These are phyloP conservation scores for Phytophthora multivora DNA, from an alignment of 352 stramenopile genomes.

Conservation along the genomic window DNA sequence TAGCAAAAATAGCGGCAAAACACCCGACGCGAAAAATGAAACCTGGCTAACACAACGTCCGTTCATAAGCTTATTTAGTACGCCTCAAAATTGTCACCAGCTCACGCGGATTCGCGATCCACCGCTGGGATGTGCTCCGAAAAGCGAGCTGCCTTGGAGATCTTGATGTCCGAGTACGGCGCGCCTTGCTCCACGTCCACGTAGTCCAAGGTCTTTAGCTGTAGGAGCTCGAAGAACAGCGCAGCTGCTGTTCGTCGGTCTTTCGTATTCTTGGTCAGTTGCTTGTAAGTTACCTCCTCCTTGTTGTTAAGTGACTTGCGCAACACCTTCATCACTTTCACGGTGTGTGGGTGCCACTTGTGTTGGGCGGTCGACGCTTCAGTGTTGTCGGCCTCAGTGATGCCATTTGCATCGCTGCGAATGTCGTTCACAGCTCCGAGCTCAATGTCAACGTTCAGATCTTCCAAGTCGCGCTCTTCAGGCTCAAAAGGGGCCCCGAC, in stretches of 20 bases:
- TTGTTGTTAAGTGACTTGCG: constrained; percentile 77
- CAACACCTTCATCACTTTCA: constrained; percentile 94
- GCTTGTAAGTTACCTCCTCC: constrained; percentile 83
- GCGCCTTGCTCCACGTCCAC: constrained; percentile 94
- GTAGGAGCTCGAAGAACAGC: constrained; percentile 97
- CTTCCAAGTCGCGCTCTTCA: constrained; percentile 57
- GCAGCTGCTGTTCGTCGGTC: constrained; percentile 90
- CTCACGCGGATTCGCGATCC: constrained; percentile 43
- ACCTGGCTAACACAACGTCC: constrained; percentile 16
- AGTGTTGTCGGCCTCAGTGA: constrained; percentile 32
- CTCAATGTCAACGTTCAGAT: constrained; percentile 83
- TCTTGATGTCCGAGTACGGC: constrained; percentile 95
- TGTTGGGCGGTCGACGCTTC: constrained; percentile 71
- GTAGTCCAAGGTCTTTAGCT: constrained; percentile 98
- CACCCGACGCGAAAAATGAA: constrained; percentile 33
- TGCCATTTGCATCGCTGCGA: constrained; percentile 61
- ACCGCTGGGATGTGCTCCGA: constrained; percentile 80
- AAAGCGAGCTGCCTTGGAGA: constrained; percentile 77
- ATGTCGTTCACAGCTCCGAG: constrained; percentile 80
- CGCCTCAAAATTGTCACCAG: constrained; percentile 29
- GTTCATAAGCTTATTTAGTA: constrained; percentile 33
- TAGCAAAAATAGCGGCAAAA: constrained; percentile 41
- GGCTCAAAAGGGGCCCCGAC: constrained; percentile 58
- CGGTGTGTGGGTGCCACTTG: constrained; percentile 98
- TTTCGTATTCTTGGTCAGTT: constrained; percentile 82